These are phyloP conservation scores for Evansstolkia leycettana DNA, from an alignment of 495 filamentous ascomycete genomes.

Conservation along the genomic window DNA sequence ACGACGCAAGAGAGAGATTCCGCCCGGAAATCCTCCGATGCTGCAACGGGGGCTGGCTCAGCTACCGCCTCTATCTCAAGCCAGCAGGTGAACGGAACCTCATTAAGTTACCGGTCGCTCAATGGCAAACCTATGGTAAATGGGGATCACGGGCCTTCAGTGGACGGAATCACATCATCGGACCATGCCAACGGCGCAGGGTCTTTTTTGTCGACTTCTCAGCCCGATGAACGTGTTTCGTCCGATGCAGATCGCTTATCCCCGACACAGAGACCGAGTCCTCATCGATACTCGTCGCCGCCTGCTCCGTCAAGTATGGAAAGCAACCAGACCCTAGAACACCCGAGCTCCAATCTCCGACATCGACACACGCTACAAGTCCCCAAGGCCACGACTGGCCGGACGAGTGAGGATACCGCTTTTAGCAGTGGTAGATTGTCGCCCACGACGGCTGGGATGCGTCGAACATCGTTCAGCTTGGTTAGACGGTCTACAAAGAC, in stretches of 20 bases:
- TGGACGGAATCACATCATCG: constrained; percentile 19
- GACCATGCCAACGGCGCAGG: constrained; percentile 17
- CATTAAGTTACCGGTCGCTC: constrained; percentile 12
- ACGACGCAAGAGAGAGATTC: constrained; percentile 20
- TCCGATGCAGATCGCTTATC: constrained; percentile 25
- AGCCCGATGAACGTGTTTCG: constrained; percentile 20
- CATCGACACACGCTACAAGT: constrained; percentile 91
- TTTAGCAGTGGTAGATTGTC: constrained; percentile 72
- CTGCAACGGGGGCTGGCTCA: constrained; percentile 20
- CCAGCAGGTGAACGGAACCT: constrained; percentile 24
- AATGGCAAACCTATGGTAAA: constrained; percentile 28
- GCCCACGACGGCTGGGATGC: constrained; percentile 50
- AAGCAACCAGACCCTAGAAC: constrained; percentile 27
- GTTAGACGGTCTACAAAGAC: constrained; percentile 72
- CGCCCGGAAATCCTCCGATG: constrained; percentile 20
- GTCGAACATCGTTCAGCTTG: constrained; percentile 72
- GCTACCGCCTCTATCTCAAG: constrained; percentile 14
- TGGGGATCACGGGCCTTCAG: constrained; percentile 27
- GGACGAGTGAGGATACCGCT: constrained; percentile 47
- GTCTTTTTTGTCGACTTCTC: constrained; percentile 21
- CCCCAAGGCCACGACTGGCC: constrained; percentile 41
- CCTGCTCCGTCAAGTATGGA: constrained; percentile 41
- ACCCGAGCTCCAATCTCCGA: constrained; percentile 41
- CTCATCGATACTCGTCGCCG: constrained; percentile 67
- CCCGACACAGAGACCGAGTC: constrained; percentile 24